Evolutionary conservation across 495 filamentous ascomycete genomes (phyloP).

Genomic region (Neurospora sp.): DNA sequence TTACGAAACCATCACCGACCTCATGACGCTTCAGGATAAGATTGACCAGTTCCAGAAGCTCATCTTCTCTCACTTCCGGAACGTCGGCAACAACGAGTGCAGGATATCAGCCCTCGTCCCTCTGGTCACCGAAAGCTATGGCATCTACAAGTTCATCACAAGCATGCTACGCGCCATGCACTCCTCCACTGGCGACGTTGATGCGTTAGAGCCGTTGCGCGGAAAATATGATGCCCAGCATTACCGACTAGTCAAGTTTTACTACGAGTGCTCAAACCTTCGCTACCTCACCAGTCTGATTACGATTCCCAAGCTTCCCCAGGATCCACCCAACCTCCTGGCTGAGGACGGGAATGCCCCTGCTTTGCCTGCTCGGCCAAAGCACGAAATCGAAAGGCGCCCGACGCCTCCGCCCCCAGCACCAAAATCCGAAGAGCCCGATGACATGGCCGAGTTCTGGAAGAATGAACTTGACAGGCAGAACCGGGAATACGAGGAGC

Average conservation of each 20-base stretch:
- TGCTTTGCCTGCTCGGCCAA: constrained; percentile 72
- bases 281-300: constrained; percentile 94
- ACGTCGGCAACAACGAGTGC: constrained; percentile 88
- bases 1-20: constrained; percentile 93
- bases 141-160: constrained; percentile 92
- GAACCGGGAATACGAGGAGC: constrained; percentile 87
- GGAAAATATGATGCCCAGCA: constrained; percentile 89
- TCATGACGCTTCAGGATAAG: constrained; percentile 95
- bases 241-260: constrained; percentile 91
- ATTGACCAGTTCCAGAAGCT: constrained; percentile 98
- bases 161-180: constrained; percentile 97
- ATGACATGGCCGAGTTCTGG: constrained; percentile 97
- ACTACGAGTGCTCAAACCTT: constrained; percentile 97
- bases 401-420: constrained; percentile 55
- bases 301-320: constrained; percentile 89
- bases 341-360: constrained; percentile 76
- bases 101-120: constrained; percentile 89
- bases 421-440: constrained; percentile 64
- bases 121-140: constrained; percentile 94
- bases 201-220: constrained; percentile 84
- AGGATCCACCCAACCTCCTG: constrained; percentile 82
- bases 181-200: constrained; percentile 87
- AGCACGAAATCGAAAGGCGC: constrained; percentile 53
- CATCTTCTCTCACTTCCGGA: constrained; percentile 90
- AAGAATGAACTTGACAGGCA: constrained; percentile 81